Percentiles rank a stretch among this genome's conserved stretches.
Conservation (phyloP, 164 flowering plant genomes). For the Liriodendron chinense region DNA sequence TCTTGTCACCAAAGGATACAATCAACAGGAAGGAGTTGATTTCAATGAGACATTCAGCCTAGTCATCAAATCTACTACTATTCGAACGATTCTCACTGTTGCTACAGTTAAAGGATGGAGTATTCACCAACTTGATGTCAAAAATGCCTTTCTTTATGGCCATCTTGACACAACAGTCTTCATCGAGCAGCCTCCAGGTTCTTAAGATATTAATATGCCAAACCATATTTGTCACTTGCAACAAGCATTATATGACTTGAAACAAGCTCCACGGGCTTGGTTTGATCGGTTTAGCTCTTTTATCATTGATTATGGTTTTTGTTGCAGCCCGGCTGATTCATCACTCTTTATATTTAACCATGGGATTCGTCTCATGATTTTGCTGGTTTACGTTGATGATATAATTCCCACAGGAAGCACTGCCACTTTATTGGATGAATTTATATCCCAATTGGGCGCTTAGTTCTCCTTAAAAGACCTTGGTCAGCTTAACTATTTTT, state of each 20-base stretch:
- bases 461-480: background rate
- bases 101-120: background rate
- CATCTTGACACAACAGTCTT: background rate
- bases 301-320: background rate
- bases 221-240: background rate
- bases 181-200: background rate
- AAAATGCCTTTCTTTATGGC: background rate
- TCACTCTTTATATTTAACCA: background rate
- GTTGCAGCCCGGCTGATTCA: background rate
- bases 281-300: background rate
- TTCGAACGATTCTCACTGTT: background rate
- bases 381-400: too few species aligned
- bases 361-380: background rate
- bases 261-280: too few species aligned
- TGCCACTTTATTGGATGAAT: background rate
- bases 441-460: background rate
- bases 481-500: background rate
- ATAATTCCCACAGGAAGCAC: background rate
- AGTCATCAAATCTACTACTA: too few species aligned
- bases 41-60: background rate
- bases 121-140: too few species aligned
- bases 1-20: background rate
- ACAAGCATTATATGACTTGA: background rate
- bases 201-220: background rate
- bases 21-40: background rate